These are phyloP conservation scores for Penicillium oxalicum DNA, from an alignment of 2,329 filamentous ascomycete species.

Conservation along the genomic window DNA sequence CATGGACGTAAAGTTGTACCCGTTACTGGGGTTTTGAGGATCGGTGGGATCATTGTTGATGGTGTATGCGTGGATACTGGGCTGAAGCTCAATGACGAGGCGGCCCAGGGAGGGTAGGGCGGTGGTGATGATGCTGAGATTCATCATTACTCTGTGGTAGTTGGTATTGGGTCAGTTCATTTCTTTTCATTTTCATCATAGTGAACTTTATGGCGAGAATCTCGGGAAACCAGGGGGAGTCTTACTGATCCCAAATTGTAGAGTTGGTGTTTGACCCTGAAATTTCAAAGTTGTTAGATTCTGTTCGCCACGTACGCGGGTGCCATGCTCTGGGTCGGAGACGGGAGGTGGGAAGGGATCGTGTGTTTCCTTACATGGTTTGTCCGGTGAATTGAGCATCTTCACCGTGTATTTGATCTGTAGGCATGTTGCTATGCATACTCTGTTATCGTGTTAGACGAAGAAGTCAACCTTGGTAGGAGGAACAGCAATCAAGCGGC, in stretches of 20 bases:
- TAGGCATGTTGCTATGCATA: slow-evolving; percentile 8
- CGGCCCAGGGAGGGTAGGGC: slow-evolving; percentile 13
- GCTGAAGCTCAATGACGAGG: slow-evolving; percentile 14
- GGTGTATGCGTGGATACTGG: slow-evolving; percentile 11
- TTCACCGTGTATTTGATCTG: slow-evolving; percentile 6
- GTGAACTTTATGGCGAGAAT: not conserved
- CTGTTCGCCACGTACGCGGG: not conserved
- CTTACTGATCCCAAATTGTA: slow-evolving; percentile 17
- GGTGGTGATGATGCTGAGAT: slow-evolving; percentile 14
- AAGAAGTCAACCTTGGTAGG: not conserved
- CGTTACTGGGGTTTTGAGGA: not conserved
- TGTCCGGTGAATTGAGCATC: slow-evolving; percentile 8
- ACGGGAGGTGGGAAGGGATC: not conserved
- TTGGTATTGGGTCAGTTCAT: not conserved
- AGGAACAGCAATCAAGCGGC: not conserved
- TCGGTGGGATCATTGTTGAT: slow-evolving; percentile 8
- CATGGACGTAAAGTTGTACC: slow-evolving; percentile 7
- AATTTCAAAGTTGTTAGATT: not conserved
- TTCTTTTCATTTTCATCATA: not conserved
- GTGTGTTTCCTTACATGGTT: slow-evolving; percentile 5
- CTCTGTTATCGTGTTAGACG: slow-evolving; percentile 1
- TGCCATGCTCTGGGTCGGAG: no score
- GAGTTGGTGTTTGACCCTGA: slow-evolving; percentile 11
- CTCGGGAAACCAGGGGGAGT: not conserved
- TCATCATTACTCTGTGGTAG: slow-evolving; percentile 11